These are phyloP conservation scores for Cystobasidiopsis lactophilus DNA, from an alignment of 768 basidiomycete species.

Conservation along the genomic window DNA sequence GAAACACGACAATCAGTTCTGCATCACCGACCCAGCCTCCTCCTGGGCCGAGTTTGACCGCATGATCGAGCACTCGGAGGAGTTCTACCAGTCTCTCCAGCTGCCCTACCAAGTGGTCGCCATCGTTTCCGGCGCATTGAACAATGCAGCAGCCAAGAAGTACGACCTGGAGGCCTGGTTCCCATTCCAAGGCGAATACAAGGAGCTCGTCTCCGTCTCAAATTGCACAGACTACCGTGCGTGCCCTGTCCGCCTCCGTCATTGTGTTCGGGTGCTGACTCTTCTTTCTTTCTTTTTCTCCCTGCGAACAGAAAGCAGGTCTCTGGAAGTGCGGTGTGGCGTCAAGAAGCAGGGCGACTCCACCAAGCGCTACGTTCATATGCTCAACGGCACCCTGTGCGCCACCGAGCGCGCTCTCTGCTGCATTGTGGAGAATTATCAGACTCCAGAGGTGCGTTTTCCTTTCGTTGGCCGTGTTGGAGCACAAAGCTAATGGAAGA, in stretches of 20 bases:
- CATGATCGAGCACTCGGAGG: conserved; percentile 78
- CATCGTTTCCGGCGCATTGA: conserved; percentile 89
- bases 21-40: conserved; percentile 78
- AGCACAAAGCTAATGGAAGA: background rate
- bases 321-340: conserved; percentile 81
- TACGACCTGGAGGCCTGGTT: conserved; percentile 98
- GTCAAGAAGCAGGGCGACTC: conserved; percentile 74
- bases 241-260: conserved; percentile 22
- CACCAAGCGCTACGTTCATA: conserved; percentile 86
- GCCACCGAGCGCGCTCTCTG: conserved; percentile 92
- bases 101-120: conserved; percentile 77
- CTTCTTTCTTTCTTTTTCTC: background rate
- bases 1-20: too few relatives aligned
- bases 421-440: conserved; percentile 96
- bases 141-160: conserved; percentile 91
- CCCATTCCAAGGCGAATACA: conserved; percentile 87
- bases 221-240: conserved; percentile 98
- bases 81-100: conserved; percentile 84
- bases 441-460: conserved; percentile 72
- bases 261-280: background rate
- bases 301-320: conserved; percentile 48
- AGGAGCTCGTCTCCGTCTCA: conserved; percentile 91
- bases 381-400: conserved; percentile 94
- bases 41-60: conserved; percentile 83
- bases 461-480: background rate